Conservation (phyloP, 345 rosid genomes). For the Anastatica hierochuntica region DNA sequence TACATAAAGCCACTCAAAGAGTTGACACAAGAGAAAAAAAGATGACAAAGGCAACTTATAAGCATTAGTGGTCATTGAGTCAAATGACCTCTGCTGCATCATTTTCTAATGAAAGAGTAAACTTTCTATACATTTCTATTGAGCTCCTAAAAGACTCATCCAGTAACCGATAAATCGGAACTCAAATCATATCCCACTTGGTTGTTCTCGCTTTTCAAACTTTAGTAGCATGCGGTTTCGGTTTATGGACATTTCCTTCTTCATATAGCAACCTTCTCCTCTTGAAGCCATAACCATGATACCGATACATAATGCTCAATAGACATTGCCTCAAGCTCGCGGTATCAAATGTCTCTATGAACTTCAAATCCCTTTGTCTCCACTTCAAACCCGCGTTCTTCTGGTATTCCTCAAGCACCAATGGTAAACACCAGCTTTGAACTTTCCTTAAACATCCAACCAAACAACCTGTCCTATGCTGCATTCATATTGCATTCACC, state of each 20-base stretch:
- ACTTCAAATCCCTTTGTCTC: not conserved
- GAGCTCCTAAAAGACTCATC: too few species aligned
- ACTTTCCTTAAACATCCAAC: not conserved
- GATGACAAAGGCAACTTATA: not conserved
- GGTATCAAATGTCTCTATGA: not conserved
- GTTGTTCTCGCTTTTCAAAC: not conserved
- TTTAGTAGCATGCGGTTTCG: not conserved
- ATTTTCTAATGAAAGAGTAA: too few species aligned
- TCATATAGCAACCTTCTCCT: conserved; percentile 44
- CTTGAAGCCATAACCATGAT: conserved; percentile 59
- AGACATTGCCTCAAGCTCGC: not conserved
- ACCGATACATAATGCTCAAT: not conserved
- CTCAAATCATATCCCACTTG: too few species aligned
- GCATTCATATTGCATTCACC: not conserved
- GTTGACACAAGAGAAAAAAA: not conserved
- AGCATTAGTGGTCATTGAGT: not conserved
- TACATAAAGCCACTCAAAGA: not conserved
- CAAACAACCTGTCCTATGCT: not conserved
- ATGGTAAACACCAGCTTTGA: not conserved
- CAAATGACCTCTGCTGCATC: not conserved
- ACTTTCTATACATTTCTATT: too few species aligned
- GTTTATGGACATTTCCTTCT: not conserved
- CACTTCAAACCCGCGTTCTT: not conserved
- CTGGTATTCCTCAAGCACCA: not conserved
- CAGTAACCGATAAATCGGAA: too few species aligned